A percentile compares a stretch with the other conserved stretches of the same genome.
phyloP scores from a whole-genome alignment of 2,329 filamentous ascomycete genomes.

The Aspergillus fructus region DNA sequence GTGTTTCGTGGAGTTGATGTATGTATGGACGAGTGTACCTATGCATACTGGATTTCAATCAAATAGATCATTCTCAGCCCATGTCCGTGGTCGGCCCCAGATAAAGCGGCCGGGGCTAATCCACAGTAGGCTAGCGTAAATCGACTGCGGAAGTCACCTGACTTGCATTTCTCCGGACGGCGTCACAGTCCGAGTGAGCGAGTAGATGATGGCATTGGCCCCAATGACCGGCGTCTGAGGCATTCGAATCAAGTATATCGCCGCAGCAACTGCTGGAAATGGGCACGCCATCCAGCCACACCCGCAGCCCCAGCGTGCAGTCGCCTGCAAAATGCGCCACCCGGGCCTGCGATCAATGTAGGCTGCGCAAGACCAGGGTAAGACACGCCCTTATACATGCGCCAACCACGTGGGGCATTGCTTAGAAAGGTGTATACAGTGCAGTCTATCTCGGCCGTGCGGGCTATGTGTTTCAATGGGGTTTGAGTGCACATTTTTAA shows the following conservation, averaged over 20 bases:
- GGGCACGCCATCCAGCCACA: neutral
- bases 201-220: no score
- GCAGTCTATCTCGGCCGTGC: constrained; percentile 42
- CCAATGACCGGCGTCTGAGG: no score
- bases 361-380: constrained; percentile 40
- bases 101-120: no score
- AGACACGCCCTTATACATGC: neutral
- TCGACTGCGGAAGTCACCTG: no score
- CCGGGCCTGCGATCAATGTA: constrained; percentile 46
- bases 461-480: constrained; percentile 39
- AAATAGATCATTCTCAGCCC: neutral
- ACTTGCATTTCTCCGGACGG: no score
- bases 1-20: constrained; percentile 8
- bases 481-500: constrained; percentile 43
- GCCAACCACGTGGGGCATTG: neutral
- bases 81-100: no score
- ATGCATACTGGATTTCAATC: constrained; percentile 8
- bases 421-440: constrained; percentile 24
- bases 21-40: constrained; percentile 11
- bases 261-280: neutral
- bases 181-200: no score
- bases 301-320: neutral
- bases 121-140: no score
- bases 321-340: constrained; percentile 19
- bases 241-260: neutral